Evolutionary conservation across 1,284 basidiomycete species (phyloP), one percentile per base, ranked within the genome.

Genomic region (Mycosarcoma maydis): DNA sequence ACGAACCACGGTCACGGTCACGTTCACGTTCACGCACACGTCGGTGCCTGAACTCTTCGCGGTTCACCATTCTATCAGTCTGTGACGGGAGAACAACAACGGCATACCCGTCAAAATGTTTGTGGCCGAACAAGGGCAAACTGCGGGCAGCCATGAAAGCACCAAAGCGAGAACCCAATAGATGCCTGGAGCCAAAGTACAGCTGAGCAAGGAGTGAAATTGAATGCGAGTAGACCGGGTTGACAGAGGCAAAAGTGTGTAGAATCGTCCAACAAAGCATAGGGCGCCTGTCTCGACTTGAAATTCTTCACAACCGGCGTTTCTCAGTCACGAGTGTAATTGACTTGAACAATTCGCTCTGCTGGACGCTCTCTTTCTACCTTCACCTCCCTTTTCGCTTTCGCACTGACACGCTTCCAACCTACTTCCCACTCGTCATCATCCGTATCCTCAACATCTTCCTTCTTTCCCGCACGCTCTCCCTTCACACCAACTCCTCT

Each of bases 201-300:
- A n/a, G n/a, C n/a, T n/a, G n/a, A n/a, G n/a, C n/a, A n/a, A 5
- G 5, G 27, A 29, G 27, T 13, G 27, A 29, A 29, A 29, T 8
- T 14, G 29, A 30, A 34, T 16, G 27, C 41, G 27, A 22, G 17
- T n/a, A n/a, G n/a, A n/a, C n/a, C n/a, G n/a, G n/a, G n/a, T n/a
- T n/a, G n/a, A n/a, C n/a, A n/a, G n/a, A 26, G 32, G n/a, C 4
- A 13, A 20, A 11, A 37, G 34, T 11, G 22, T 38, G 54, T 57
- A 58, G 55, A 65, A 45, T 58, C 53, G 54, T 48, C 60, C 60
- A 64, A 64, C 54, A 52, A 52, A 53, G 60, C 60, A 64, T 64
- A 45, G n/a, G 23, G 17, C n/a, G 5, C 17, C 32, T 26, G 30
- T 11, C 23, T 13, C 20, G 19, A 5, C 13, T 23, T 30, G 30